Conservation (phyloP, 306 rosid species). For the Acacia melanoxylon region DNA sequence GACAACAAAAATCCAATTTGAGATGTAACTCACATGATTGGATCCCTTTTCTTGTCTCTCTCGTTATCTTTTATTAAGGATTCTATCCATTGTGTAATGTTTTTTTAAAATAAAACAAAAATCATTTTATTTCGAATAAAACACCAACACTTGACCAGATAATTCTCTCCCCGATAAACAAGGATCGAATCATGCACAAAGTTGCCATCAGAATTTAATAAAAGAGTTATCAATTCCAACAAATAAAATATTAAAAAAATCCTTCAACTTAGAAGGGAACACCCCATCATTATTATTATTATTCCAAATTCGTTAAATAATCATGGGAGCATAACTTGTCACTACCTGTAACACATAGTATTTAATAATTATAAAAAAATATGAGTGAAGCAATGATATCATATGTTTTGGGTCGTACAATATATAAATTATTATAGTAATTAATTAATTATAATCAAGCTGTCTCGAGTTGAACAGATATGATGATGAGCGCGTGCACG, state of each 20-base stretch:
- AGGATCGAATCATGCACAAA: neutral
- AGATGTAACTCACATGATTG: neutral
- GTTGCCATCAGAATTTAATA: neutral
- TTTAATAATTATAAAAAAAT: neutral
- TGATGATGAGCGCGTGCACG: conserved; percentile 7
- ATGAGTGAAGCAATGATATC: neutral
- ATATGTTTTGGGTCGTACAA: neutral
- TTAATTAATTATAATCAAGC: neutral
- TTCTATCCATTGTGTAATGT: neutral
- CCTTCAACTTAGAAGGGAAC: neutral
- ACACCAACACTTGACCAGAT: neutral
- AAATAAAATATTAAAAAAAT: neutral
- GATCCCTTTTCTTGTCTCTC: neutral
- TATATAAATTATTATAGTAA: neutral
- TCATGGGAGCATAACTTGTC: neutral
- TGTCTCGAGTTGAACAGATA: neutral
- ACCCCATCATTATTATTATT: neutral
- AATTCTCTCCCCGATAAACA: neutral
- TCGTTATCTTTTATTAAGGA: neutral
- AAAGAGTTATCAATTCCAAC: neutral
- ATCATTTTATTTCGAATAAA: neutral
- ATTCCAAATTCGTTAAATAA: conserved; percentile 6
- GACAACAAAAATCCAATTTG: neutral
- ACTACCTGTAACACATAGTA: no score
- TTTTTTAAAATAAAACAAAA: neutral